Conservation (phyloP, 108 stramenopile species). For the Aurantiochytrium sp. region DNA sequence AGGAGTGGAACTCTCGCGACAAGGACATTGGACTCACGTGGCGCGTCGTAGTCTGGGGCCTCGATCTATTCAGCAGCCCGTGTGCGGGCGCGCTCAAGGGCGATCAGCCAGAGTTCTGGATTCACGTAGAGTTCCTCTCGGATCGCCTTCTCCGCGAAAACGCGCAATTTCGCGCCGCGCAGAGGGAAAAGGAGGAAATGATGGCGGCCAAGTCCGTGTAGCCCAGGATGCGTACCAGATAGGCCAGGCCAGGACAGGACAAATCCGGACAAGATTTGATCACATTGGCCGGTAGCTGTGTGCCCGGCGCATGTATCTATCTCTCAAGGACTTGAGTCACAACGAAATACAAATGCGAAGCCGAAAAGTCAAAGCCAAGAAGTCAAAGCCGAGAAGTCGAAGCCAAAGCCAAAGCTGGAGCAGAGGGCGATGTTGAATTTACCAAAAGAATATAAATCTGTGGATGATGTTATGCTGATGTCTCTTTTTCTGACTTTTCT, state of each 20-base stretch:
- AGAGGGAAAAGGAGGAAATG: not conserved
- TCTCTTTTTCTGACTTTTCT: not conserved
- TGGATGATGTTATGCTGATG: not conserved
- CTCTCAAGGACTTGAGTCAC: too few relatives aligned
- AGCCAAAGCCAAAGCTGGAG: not conserved
- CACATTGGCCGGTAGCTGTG: too few relatives aligned
- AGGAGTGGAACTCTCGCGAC: not conserved
- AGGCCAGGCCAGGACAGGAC: too few relatives aligned
- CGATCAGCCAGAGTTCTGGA: conserved; percentile 12
- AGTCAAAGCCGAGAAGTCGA: too few relatives aligned
- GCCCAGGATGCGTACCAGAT: too few relatives aligned
- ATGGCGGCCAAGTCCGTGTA: not conserved
- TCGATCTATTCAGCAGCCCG: not conserved
- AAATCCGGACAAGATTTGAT: too few relatives aligned
- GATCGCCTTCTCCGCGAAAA: not conserved
- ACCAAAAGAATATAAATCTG: not conserved
- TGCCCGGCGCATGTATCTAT: too few relatives aligned
- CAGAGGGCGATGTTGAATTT: not conserved
- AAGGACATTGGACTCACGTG: not conserved
- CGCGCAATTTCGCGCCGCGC: not conserved
- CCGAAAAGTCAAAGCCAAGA: too few relatives aligned
- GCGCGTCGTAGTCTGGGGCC: not conserved
- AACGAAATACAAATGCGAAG: too few relatives aligned
- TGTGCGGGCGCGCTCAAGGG: not conserved
- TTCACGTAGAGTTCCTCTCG: not conserved